phyloP scores from a whole-genome alignment of 768 basidiomycete genomes.

The Neoboletus brunneissimus region DNA sequence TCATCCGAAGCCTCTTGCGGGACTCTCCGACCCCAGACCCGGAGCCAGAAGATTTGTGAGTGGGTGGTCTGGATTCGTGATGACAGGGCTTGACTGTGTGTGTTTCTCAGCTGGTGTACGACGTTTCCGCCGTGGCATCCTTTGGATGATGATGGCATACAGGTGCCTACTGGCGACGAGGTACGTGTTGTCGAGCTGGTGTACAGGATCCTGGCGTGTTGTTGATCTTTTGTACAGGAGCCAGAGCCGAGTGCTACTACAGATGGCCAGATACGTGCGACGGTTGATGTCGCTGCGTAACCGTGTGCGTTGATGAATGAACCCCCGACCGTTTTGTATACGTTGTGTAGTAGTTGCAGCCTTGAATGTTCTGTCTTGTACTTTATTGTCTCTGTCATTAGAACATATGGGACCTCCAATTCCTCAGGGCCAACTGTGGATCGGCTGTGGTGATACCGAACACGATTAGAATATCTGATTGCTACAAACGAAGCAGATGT shows the following conservation, averaged over 20 bases:
- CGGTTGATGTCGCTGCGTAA: not conserved
- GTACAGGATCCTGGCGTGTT: not conserved
- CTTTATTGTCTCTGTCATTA: not conserved
- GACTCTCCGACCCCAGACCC: not conserved
- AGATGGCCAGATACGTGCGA: not conserved
- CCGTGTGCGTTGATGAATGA: not conserved
- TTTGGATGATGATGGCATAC: not conserved
- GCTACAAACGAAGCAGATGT: constrained; percentile 19
- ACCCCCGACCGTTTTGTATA: not conserved
- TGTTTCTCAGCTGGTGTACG: not conserved
- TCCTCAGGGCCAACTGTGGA: no score
- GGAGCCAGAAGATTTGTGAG: not conserved
- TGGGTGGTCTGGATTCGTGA: not conserved
- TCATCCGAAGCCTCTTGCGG: not conserved
- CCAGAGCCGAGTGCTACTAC: not conserved
- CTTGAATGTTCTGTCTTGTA: not conserved
- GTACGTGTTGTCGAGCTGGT: not conserved
- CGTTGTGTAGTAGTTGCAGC: not conserved
- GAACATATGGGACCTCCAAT: not conserved
- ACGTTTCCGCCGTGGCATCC: not conserved
- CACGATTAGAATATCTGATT: constrained; percentile 12
- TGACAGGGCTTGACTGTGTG: not conserved
- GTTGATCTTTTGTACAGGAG: not conserved
- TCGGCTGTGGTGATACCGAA: not conserved
- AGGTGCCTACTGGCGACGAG: not conserved